Evolutionary conservation across 805 yeast genomes (phyloP), one percentile per base, ranked within the genome.

Genomic region (Myxozyma mucilagina): DNA sequence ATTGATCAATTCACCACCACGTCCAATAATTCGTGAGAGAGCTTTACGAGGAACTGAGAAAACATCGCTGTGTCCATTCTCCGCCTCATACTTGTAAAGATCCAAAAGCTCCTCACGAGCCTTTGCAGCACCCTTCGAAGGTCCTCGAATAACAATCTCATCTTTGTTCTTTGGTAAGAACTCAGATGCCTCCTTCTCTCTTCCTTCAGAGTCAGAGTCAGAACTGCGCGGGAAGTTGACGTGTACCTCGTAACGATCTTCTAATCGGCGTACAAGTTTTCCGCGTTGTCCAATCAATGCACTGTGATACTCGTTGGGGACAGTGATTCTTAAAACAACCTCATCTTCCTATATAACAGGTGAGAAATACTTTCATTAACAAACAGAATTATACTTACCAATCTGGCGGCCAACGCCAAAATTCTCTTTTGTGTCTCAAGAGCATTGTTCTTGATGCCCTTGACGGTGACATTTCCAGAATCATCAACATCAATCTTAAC

Each of bases 11-110:
- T 89, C 93, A 72, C 98, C 97, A 62, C 81, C 80, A 71, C 88
- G 90, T 70, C 99, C 99, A 72, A 94, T 91, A 60, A 94, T 85
- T 71, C 90, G 82, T 20, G 97, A 82, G 61, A 93, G 82, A n/a
- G 90, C 86, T 63, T 81, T 83, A 47, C 80, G 73, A 42, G 97
- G 96, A 54, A 94, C 86, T 50, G 76, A 72, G 44, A 93, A 73
- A n/a, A 78, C 76, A 66, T 84, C 79, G 60, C 82, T 80, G 76
- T 84, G 83, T 16, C 96, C 93, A 71, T 91, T 90, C 68, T 89
- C 96, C 70, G 82, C 86, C 75, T 92, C 98, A 74, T 87, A 94
- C 67, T 87, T 87, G 67, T 89, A 79, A 64, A 96, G 80, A 59
- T 91, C 97, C 68, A 82, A 80, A 71, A 96, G 77, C 78, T 92